A percentile compares a stretch with the other conserved stretches of the same genome.
phyloP scores from a whole-genome alignment of 2,329 filamentous ascomycete genomes.

The Nakataea oryzae region DNA sequence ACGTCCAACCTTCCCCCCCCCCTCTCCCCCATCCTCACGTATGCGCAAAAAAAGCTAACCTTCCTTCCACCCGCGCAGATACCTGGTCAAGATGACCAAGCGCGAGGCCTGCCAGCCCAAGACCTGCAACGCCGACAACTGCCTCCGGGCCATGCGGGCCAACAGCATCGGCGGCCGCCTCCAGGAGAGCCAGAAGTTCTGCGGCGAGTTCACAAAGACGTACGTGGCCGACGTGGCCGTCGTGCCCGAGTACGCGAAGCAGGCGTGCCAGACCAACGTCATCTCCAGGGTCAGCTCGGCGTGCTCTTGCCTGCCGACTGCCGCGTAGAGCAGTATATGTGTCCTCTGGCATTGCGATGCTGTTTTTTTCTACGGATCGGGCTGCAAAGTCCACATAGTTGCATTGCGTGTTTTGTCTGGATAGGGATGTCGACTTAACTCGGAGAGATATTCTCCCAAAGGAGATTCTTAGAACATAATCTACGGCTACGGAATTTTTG shows the following conservation, averaged over 20 bases:
- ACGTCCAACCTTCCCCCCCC: background rate
- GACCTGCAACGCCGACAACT: constrained; percentile 20
- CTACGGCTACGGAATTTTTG: too few relatives aligned
- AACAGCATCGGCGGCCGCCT: constrained; percentile 20
- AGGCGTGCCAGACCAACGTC: constrained; percentile 2
- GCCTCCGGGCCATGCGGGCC: constrained; percentile 23
- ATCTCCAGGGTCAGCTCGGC: constrained; percentile 5
- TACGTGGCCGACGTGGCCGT: constrained; percentile 1
- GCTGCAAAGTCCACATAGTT: too few relatives aligned
- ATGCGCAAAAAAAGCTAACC: background rate
- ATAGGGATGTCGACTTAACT: too few relatives aligned
- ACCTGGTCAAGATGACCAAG: background rate
- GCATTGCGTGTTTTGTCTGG: too few relatives aligned
- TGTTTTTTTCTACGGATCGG: too few relatives aligned
- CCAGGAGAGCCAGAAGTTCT: constrained; percentile 20
- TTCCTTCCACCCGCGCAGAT: background rate
- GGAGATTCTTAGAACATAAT: too few relatives aligned
- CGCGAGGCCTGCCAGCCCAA: background rate
- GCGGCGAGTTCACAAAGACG: constrained; percentile 14
- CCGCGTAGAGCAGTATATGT: background rate
- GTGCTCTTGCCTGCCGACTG: constrained; percentile 1
- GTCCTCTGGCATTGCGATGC: too few relatives aligned
- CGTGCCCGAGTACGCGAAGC: constrained; percentile 2
- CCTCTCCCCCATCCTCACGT: background rate
- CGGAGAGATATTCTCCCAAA: too few relatives aligned